Evolutionary conservation across 1,284 basidiomycete genomes (phyloP).

Genomic region (Peniophora sp.): DNA sequence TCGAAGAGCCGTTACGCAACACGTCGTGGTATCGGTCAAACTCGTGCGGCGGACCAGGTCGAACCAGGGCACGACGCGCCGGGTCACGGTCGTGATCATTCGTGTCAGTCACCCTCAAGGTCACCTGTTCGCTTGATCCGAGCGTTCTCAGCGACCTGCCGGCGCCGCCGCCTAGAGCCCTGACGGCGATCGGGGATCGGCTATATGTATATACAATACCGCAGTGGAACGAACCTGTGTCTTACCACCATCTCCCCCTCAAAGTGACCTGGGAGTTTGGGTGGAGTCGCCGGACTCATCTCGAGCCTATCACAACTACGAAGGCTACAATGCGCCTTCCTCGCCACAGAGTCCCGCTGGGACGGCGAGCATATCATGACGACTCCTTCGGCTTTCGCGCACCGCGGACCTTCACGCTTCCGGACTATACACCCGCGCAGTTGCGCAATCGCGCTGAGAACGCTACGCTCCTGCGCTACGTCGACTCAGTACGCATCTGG

Average conservation of each 20-base stretch:
- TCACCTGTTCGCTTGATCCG: too few relatives aligned
- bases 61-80: not conserved
- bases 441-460: slow-evolving; percentile 69
- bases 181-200: not conserved
- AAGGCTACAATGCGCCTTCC: not conserved
- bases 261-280: not conserved
- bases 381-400: slow-evolving; percentile 78
- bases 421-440: slow-evolving; percentile 72
- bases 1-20: too few relatives aligned
- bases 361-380: slow-evolving; percentile 57
- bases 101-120: too few relatives aligned
- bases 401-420: slow-evolving; percentile 53
- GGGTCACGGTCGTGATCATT: not conserved
- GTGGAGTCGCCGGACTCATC: not conserved
- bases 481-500: slow-evolving; percentile 63
- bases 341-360: not conserved
- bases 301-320: not conserved
- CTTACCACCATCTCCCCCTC: not conserved
- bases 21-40: too few relatives aligned
- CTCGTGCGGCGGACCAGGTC: too few relatives aligned
- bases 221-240: not conserved
- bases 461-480: slow-evolving; percentile 77
- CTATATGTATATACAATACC: not conserved
- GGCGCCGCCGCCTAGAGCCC: not conserved
- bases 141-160: not conserved